Evolutionary conservation across 345 rosid species (phyloP).

Genomic region (Rhodamnia rubescens): DNA sequence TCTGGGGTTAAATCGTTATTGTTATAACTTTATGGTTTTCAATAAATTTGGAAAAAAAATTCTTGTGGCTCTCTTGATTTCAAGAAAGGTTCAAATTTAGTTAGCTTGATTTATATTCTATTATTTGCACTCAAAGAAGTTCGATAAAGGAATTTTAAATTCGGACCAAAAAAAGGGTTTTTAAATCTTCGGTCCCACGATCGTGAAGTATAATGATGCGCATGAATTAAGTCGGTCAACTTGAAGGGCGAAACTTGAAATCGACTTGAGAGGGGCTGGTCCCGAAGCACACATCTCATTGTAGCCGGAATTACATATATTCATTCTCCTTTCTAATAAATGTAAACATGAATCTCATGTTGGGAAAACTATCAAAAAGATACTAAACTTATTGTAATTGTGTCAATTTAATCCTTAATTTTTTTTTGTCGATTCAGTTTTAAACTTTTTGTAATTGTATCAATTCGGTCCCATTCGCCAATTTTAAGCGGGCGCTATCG

Average conservation of each 20-base stretch:
- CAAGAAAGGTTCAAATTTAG: neutral
- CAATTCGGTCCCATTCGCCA: too few species aligned
- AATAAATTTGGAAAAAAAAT: neutral
- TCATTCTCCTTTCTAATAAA: too few species aligned
- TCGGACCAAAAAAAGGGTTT: neutral
- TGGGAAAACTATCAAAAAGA: too few species aligned
- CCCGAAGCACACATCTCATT: fast-evolving
- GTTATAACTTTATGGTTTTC: neutral
- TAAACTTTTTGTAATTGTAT: too few species aligned
- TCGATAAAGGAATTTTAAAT: neutral
- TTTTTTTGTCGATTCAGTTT: too few species aligned
- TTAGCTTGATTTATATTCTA: neutral
- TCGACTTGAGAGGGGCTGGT: neutral
- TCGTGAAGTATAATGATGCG: neutral
- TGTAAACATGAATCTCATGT: too few species aligned
- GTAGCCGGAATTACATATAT: neutral
- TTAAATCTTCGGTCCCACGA: neutral
- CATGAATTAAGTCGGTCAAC: neutral
- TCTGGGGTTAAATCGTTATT: too few species aligned
- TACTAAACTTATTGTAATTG: too few species aligned
- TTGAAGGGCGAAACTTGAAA: neutral
- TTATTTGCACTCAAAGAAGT: neutral
- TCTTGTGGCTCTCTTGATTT: neutral
- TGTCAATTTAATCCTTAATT: too few species aligned
- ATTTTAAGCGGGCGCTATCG: too few species aligned